Percentiles rank a stretch among this genome's conserved stretches.
Conservation (phyloP, 306 rosid genomes). For the Cucumis cinereus region DNA sequence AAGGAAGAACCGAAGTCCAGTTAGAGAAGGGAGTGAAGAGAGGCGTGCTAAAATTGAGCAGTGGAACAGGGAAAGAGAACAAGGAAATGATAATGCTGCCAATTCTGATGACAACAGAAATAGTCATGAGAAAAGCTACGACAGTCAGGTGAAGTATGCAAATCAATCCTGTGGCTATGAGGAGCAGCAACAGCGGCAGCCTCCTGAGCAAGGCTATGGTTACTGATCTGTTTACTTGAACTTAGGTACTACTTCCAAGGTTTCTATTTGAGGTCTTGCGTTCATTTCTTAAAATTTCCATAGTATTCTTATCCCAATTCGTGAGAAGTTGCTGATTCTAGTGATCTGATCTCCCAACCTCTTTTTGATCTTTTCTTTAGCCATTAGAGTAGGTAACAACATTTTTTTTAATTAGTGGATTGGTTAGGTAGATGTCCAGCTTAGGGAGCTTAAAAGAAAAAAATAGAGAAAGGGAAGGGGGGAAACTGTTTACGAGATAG, state of each 20-base stretch:
- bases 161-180: slow-evolving; percentile 19
- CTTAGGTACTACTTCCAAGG: neutral
- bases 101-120: slow-evolving; percentile 10
- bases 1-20: neutral
- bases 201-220: slow-evolving; percentile 9
- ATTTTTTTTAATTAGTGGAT: neutral
- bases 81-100: slow-evolving; percentile 16
- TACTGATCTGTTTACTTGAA: slow-evolving; percentile 21
- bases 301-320: neutral
- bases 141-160: slow-evolving; percentile 15
- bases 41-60: neutral
- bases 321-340: neutral
- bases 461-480: neutral
- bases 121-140: neutral
- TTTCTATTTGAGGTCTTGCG: neutral
- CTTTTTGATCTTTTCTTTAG: neutral
- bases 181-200: slow-evolving; percentile 21
- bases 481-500: neutral
- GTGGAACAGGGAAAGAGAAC: neutral
- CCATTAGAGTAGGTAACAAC: neutral
- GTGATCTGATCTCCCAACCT: neutral
- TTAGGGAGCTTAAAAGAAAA: neutral
- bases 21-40: neutral
- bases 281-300: neutral
- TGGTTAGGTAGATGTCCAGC: neutral